A percentile compares a stretch with the other conserved stretches of the same genome.
Conservation (phyloP, 257 asterid genomes). For the Hygrophila difformis region DNA sequence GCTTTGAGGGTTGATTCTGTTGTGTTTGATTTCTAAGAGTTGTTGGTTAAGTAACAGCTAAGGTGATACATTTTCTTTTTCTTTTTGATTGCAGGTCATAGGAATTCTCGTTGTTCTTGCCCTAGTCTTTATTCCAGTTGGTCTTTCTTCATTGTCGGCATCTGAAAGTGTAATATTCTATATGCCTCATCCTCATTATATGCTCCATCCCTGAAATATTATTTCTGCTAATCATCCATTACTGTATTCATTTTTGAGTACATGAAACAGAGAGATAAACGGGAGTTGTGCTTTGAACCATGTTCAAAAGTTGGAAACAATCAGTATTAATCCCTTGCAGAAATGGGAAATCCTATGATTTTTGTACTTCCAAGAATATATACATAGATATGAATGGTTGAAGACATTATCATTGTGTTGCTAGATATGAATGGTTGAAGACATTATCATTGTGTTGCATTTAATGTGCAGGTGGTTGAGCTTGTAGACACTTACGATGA, state of each 20-base stretch:
- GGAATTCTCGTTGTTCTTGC: constrained; percentile 49
- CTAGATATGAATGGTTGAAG: neutral
- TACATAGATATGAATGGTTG: neutral
- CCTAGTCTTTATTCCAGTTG: constrained; percentile 66
- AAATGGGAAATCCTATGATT: neutral
- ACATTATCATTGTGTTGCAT: neutral
- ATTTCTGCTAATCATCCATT: neutral
- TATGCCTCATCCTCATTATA: too few relatives aligned
- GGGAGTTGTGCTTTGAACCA: neutral
- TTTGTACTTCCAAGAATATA: neutral
- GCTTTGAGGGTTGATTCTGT: neutral
- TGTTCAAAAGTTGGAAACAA: too few relatives aligned
- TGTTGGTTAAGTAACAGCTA: neutral
- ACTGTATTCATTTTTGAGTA: too few relatives aligned
- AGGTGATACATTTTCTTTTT: neutral
- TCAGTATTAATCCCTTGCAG: neutral
- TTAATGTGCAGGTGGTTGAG: constrained; percentile 42
- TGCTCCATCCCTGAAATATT: constrained; percentile 1
- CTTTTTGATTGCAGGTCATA: constrained; percentile 44
- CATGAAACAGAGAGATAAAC: neutral
- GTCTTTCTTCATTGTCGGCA: constrained; percentile 59
- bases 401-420: neutral
- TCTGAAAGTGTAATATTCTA: constrained; percentile 48
- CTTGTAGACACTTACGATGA: constrained; percentile 64
- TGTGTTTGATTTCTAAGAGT: neutral